Conservation (phyloP, 805 yeast species). For the Zygoascus ofunaensis region DNA sequence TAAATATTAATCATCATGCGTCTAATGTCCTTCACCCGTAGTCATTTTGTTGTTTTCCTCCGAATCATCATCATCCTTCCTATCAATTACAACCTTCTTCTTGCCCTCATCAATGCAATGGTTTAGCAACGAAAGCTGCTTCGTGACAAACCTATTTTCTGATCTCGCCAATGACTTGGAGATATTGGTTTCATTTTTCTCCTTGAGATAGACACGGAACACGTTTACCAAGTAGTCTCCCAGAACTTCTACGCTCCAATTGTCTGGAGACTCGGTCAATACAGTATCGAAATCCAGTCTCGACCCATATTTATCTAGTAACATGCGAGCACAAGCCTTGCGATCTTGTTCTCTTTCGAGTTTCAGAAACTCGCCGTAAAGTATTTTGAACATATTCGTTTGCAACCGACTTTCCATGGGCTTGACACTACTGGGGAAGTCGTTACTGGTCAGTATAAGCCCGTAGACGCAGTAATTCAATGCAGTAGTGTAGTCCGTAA, state of each 20-base stretch:
- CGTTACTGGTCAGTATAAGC: slow-evolving; percentile 6
- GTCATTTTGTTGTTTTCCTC: too few relatives aligned
- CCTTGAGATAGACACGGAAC: slow-evolving; percentile 11
- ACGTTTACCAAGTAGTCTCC: slow-evolving; percentile 18
- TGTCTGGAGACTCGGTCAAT: slow-evolving; percentile 21
- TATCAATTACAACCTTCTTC: too few relatives aligned
- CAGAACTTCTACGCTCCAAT: slow-evolving; percentile 27
- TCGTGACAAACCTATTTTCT: slow-evolving; percentile 11
- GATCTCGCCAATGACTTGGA: slow-evolving; percentile 15
- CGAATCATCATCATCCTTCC: too few relatives aligned
- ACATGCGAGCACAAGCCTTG: slow-evolving; percentile 18
- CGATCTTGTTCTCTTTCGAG: slow-evolving; percentile 15
- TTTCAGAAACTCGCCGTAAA: slow-evolving; percentile 22
- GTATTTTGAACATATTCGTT: slow-evolving; percentile 20
- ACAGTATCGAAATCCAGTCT: slow-evolving; percentile 23
- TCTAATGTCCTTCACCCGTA: too few relatives aligned
- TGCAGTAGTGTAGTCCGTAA: slow-evolving; percentile 29
- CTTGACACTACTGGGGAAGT: background rate
- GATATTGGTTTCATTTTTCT: slow-evolving; percentile 16
- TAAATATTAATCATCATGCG: too few relatives aligned
- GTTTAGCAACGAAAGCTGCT: too few relatives aligned
- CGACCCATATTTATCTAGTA: slow-evolving; percentile 25
- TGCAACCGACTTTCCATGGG: slow-evolving; percentile 13
- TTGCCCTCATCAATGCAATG: too few relatives aligned
- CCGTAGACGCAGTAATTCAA: slow-evolving; percentile 27